A percentile compares a stretch with the other conserved stretches of the same genome.
phyloP scores from a whole-genome alignment of 192 early-diverging fungal genomes.

The Backusella morwellensis region DNA sequence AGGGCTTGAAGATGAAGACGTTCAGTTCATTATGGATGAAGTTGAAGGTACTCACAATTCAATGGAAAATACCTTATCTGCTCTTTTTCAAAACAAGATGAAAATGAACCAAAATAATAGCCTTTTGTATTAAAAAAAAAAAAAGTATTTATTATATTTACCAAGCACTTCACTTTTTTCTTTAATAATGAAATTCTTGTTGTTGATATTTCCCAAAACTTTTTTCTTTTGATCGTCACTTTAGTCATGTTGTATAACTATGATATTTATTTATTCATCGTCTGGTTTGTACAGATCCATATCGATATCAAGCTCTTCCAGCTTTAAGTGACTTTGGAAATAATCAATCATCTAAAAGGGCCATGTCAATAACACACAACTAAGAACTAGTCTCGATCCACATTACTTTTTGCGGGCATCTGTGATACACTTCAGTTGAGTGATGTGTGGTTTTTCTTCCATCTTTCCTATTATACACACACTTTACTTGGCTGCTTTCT shows the following conservation, averaged over 20 bases:
- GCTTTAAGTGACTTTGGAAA: neutral
- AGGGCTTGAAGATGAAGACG: slow-evolving; percentile 6
- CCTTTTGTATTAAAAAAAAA: neutral
- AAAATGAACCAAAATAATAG: neutral
- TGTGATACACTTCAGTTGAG: neutral
- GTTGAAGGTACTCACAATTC: neutral
- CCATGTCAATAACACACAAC: neutral
- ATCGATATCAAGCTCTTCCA: neutral
- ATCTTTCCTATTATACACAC: neutral
- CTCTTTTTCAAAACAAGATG: neutral
- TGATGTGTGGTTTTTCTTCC: neutral
- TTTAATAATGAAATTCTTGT: too few species aligned
- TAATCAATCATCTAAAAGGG: neutral
- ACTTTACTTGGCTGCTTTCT: neutral
- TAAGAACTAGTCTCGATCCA: neutral
- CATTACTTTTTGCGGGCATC: neutral
- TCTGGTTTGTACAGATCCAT: neutral
- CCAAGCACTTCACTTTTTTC: too few species aligned
- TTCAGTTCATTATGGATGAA: slow-evolving; percentile 22
- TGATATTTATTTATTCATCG: too few species aligned
- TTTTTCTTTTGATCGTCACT: too few species aligned
- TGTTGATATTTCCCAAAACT: too few species aligned
- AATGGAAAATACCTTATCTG: neutral
- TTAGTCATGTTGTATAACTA: too few species aligned
- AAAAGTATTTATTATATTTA: too few species aligned